These are phyloP conservation scores for Penicillium sp. DNA, from an alignment of 2,329 filamentous ascomycete species.

Conservation along the genomic window DNA sequence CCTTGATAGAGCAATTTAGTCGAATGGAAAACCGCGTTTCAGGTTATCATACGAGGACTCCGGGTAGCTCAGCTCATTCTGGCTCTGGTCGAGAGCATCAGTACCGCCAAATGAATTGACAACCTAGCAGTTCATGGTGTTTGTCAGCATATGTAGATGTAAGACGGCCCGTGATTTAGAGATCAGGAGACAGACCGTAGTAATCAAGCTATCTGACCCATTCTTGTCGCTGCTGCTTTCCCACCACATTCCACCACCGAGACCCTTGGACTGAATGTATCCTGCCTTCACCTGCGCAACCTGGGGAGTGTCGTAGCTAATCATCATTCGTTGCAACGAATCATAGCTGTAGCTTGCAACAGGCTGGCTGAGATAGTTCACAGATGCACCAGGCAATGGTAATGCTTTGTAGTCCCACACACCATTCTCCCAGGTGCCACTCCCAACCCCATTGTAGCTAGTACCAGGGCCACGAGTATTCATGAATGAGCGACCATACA, in stretches of 20 bases:
- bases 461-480: slow-evolving; percentile 68
- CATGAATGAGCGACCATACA: slow-evolving; percentile 84
- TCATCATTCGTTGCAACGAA: not conserved
- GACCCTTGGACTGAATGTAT: slow-evolving; percentile 58
- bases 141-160: too few species aligned
- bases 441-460: slow-evolving; percentile 64
- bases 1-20: too few species aligned
- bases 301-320: not conserved
- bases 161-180: too few species aligned
- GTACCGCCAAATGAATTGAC: too few species aligned
- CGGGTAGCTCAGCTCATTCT: too few species aligned
- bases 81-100: too few species aligned
- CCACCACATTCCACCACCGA: slow-evolving; percentile 97
- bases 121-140: too few species aligned
- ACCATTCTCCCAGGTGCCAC: slow-evolving; percentile 76
- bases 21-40: too few species aligned
- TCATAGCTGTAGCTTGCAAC: not conserved
- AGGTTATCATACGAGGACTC: too few species aligned
- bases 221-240: slow-evolving; percentile 73
- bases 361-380: slow-evolving; percentile 28
- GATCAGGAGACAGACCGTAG: slow-evolving; percentile 2
- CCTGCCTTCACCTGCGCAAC: slow-evolving; percentile 15
- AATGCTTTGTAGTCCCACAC: slow-evolving; percentile 84
- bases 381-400: slow-evolving; percentile 59
- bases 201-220: slow-evolving; percentile 60